These are phyloP conservation scores for Penicillium salamii DNA, from an alignment of 495 filamentous ascomycete species.

Conservation along the genomic window DNA sequence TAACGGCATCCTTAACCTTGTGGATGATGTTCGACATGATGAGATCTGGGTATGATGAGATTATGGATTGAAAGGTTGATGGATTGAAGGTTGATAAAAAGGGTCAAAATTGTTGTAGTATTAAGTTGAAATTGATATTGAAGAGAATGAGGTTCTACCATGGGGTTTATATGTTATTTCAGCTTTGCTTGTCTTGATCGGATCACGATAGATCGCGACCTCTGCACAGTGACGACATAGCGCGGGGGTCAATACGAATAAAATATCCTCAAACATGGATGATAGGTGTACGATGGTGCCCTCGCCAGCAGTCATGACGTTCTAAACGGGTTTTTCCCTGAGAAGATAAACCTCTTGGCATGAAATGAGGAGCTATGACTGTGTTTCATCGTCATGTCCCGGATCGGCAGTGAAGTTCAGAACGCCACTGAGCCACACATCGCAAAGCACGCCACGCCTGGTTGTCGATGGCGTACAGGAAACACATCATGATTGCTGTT, in stretches of 20 bases:
- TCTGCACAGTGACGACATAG: conserved; percentile 21
- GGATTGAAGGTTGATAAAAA: not conserved
- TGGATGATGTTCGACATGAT: conserved; percentile 67
- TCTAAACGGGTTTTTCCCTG: not conserved
- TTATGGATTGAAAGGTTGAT: not conserved
- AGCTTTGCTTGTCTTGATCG: not conserved
- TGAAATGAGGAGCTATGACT: conserved; percentile 3
- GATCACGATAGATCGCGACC: not conserved
- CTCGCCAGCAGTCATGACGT: conserved; percentile 21
- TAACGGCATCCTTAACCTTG: conserved; percentile 71
- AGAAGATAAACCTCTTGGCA: not conserved
- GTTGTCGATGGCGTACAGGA: not conserved
- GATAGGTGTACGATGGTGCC: not conserved
- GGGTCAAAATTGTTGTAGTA: not conserved
- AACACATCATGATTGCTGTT: no score
- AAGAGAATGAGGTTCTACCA: not conserved
- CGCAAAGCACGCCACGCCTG: not conserved
- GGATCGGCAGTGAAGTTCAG: not conserved
- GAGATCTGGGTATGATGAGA: conserved; percentile 6
- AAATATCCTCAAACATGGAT: conserved; percentile 1
- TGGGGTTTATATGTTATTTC: not conserved
- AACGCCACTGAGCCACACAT: conserved; percentile 11
- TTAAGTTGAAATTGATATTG: not conserved
- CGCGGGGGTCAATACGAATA: conserved; percentile 5
- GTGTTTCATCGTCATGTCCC: conserved; percentile 21